Percentiles rank a stretch among this genome's conserved stretches.
Conservation (phyloP, 2,329 filamentous ascomycete species). For the Thyridium curvatum region DNA sequence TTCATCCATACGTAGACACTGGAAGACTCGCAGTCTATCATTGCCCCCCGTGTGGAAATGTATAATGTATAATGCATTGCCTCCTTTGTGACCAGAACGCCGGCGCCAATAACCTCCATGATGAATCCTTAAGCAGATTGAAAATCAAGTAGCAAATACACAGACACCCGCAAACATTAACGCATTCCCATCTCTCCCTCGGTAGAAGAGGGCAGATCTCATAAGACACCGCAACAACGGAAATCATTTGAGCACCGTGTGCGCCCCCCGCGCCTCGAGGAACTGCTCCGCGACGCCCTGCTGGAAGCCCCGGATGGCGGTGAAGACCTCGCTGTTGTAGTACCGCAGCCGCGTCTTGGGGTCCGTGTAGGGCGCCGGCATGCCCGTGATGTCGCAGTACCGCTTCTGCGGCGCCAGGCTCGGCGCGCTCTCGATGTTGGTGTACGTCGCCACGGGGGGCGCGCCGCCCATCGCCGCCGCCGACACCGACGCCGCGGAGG, state of each 20-base stretch:
- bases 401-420: conserved; percentile 77
- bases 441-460: conserved; percentile 84
- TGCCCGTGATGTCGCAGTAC: conserved; percentile 93
- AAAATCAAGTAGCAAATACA: neutral
- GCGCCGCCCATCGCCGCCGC: too few relatives aligned
- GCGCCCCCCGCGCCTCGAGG: conserved; percentile 82
- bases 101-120: neutral
- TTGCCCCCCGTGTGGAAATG: too few relatives aligned
- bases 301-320: conserved; percentile 69
- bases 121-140: neutral
- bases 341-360: conserved; percentile 93
- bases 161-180: too few relatives aligned
- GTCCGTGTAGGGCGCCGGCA: conserved; percentile 87
- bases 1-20: too few relatives aligned
- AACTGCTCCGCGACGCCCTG: conserved; percentile 84
- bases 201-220: neutral
- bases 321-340: conserved; percentile 88
- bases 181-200: too few relatives aligned
- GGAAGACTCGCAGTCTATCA: too few relatives aligned
- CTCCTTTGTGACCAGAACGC: neutral
- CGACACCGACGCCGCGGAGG: conserved; percentile 27
- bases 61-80: too few relatives aligned
- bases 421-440: conserved; percentile 87
- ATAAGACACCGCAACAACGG: conserved; percentile 1
- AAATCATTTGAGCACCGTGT: conserved; percentile 82